A percentile compares a stretch with the other conserved stretches of the same genome.
phyloP scores from a whole-genome alignment of 2,329 filamentous ascomycete genomes.

The Magnaporthales sp. region DNA sequence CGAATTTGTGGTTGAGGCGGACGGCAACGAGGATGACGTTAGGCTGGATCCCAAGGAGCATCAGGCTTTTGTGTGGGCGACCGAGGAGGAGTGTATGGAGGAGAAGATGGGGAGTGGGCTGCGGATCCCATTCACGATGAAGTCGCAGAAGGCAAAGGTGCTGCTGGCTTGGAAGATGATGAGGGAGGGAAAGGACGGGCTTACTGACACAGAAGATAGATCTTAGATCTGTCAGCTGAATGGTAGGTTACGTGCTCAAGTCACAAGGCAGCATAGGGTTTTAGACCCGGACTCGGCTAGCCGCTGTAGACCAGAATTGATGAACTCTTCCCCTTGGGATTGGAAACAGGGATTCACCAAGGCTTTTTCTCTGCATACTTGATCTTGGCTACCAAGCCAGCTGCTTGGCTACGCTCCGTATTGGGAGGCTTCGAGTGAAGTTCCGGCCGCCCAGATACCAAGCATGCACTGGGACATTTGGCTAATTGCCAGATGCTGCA shows the following conservation, averaged over 20 bases:
- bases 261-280: background rate
- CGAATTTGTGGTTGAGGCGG: slow-evolving; percentile 18
- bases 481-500: background rate
- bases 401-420: background rate
- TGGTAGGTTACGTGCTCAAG: background rate
- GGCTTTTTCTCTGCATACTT: background rate
- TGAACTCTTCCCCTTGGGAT: background rate
- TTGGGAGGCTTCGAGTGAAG: background rate
- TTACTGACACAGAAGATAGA: background rate
- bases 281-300: background rate
- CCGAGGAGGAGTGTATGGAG: slow-evolving; percentile 21
- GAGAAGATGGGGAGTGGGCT: slow-evolving; percentile 8
- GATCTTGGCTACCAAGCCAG: background rate
- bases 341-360: background rate
- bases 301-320: background rate
- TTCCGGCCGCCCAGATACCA: background rate
- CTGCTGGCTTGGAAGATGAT: slow-evolving; percentile 14
- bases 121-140: slow-evolving; percentile 16
- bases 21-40: slow-evolving; percentile 11
- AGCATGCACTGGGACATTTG: background rate
- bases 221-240: background rate
- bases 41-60: slow-evolving; percentile 24
- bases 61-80: slow-evolving; percentile 23
- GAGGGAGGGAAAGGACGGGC: slow-evolving; percentile 3
- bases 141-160: slow-evolving; percentile 13